A percentile compares a stretch with the other conserved stretches of the same genome.
These are phyloP conservation scores for Solanum stenotomum DNA, from an alignment of 257 asterid genomes.

Conservation along the genomic window DNA sequence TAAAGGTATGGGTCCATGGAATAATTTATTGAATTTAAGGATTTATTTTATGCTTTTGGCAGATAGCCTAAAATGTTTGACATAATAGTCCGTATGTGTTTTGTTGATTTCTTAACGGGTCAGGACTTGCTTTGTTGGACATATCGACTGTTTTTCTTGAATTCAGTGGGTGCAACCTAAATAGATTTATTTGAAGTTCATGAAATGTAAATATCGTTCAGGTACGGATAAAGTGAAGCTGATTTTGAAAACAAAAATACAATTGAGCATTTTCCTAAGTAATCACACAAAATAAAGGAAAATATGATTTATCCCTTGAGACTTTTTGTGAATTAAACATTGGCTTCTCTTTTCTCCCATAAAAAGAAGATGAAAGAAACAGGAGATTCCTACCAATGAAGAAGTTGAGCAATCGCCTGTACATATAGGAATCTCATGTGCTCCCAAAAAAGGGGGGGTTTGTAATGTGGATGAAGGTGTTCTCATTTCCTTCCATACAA, in stretches of 20 bases:
- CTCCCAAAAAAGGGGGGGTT: not conserved
- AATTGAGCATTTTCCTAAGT: not conserved
- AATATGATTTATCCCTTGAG: not conserved
- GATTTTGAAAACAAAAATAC: not conserved
- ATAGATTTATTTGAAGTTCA: not conserved
- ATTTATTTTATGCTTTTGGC: not conserved
- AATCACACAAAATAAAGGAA: not conserved
- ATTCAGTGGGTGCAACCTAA: not conserved
- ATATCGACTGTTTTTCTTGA: not conserved
- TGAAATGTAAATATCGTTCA: not conserved
- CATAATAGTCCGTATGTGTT: not conserved
- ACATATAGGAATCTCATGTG: not conserved
- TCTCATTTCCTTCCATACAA: not conserved
- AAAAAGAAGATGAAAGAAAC: not conserved
- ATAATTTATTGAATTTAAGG: not conserved
- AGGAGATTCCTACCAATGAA: not conserved
- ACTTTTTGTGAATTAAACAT: not conserved
- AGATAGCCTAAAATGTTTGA: not conserved
- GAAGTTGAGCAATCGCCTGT: not conserved
- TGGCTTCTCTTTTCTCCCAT: not conserved
- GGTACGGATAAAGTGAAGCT: not conserved
- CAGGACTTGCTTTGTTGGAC: not conserved
- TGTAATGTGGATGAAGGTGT: not conserved
- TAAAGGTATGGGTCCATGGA: conserved; percentile 43
- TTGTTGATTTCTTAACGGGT: not conserved